Base-by-base conservation (phyloP, 1,139 yeast species). In the Diutina pseudorugosa region DNA sequence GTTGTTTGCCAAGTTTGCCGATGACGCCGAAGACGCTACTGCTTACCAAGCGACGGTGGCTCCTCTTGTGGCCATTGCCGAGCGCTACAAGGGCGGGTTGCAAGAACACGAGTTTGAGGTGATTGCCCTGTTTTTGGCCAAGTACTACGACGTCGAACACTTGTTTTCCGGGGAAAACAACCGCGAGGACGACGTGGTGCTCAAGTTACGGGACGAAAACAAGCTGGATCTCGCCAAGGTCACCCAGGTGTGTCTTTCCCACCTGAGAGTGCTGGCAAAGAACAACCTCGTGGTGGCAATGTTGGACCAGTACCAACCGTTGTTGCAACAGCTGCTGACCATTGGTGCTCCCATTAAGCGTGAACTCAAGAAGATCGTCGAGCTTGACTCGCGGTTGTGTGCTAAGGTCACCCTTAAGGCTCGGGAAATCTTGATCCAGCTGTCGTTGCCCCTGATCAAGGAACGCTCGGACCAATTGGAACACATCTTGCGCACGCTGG, bases 391-490 rank as follows among this genome's bases (percentile, higher is more conserved):
- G 42, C 85, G 96, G 66, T 81, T 88, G 16, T 83, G 96, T 51
- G 93, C 95, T 40, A 93, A 91, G 75, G 97, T 93, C 53, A 88
- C 96, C n/a, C 77, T 93, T 64, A 90, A 89, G 68, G 97, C 97
- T 1, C 83, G 98, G 68, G 99, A 94, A 71, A 86, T 93, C 57
- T 80, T 93, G 63, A 93, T 93, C 62, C 96, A 91, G 74, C 91
- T 97, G 66, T 89, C 98, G 45, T 77, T 93, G 70, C 98, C 99
- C 50, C 90, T 98, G 5, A 84, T 90, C 58, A 84, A 87, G 68
- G 98, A 93, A 72, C 85, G 98, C 72, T 85, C 96, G 25, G 97
- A 91, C 65, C 98, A 94, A 73, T 79, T 93, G 65, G 98, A 93
- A 71, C 98, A 91, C 68, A 93, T 93, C 61, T 79, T 93, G 69